These are phyloP conservation scores for Hypoxylon sp. DNA, from an alignment of 2,329 filamentous ascomycete genomes.

Conservation along the genomic window DNA sequence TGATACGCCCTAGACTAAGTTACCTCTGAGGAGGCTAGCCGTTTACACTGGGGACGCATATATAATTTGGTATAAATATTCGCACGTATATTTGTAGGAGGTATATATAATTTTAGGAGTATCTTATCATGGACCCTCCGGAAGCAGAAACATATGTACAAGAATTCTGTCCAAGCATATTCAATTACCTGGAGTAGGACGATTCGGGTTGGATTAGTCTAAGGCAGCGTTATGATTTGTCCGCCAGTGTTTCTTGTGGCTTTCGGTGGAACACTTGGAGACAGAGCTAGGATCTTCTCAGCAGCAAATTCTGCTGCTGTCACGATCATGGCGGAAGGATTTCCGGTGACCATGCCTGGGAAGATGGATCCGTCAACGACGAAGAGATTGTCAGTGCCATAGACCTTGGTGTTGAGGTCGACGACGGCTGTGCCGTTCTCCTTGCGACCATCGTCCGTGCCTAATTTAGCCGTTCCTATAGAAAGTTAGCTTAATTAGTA, in stretches of 20 bases:
- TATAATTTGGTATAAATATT: constrained; percentile 13
- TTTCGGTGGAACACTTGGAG: constrained; percentile 38
- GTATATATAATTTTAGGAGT: constrained; percentile 37
- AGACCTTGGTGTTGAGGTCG: constrained; percentile 75
- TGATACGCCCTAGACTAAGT: not conserved
- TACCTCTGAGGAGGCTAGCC: not conserved
- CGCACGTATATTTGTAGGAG: constrained; percentile 34
- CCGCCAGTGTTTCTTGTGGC: constrained; percentile 45
- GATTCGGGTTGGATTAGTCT: constrained; percentile 19
- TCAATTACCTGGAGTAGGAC: constrained; percentile 13
- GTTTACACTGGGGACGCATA: not conserved
- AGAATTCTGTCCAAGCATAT: constrained; percentile 32
- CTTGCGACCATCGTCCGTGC: constrained; percentile 67
- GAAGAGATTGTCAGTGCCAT: constrained; percentile 77
- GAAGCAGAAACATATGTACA: constrained; percentile 43
- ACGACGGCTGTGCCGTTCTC: constrained; percentile 71
- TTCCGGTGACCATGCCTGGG: constrained; percentile 78
- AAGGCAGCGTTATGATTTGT: constrained; percentile 44
- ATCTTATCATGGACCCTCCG: constrained; percentile 5
- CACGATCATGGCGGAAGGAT: constrained; percentile 67
- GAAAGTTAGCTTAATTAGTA: constrained; percentile 26
- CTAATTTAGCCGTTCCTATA: constrained; percentile 70
- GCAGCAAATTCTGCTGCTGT: constrained; percentile 59
- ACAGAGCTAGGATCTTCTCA: constrained; percentile 53
- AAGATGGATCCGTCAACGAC: constrained; percentile 79